Evolutionary conservation across 2,329 filamentous ascomycete species (phyloP), one percentile per base, ranked within the genome.

Genomic region (Raffaelea albimanens): DNA sequence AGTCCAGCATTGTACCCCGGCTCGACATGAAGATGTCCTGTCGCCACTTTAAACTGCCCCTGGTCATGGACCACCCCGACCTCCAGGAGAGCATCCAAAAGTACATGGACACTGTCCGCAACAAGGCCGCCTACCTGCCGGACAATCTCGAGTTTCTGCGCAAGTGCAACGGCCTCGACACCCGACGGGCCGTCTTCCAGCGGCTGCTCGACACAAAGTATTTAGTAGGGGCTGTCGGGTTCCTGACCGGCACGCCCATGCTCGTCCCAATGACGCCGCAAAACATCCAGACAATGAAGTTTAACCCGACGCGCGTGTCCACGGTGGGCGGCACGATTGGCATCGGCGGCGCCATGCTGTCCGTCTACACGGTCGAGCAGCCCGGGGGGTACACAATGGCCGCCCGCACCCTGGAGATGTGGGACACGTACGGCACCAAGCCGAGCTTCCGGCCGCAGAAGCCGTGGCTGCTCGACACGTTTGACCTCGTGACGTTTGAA

Each of bases 101-200:
- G 2, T 80, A 81, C 57, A 76, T 75, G 62, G 71, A 72, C 33
- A 77, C 73, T 2, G 73, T 76, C 52, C 67, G 77, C 3, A 70
- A 73, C 2, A 71, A 76, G 44, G 76, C 76, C 2, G 67, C 72
- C 1, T 80, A 78, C 49, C 62, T 80, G 1, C 76, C 76, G 0
- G 71, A 51, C 31, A 40, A 40, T 14, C 16, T 47, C 9, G 66
- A 70, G 1, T 80, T 78, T 45, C 47, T 60, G 7, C 50, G 53
- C 3, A 49, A 56, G 25, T 57, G 55, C 47, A 65, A 65, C 31
- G 61, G 57, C 3, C 52, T 62, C 5, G 22, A 46, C 2, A 51
- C 51, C 18, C 54, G 57, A 54, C 53, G 18, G 53, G 58, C 13
- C 34, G 34, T 38, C 7, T 61, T 59, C 33, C 50, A 56, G 21